A percentile compares a stretch with the other conserved stretches of the same genome.
Evolutionary conservation across 164 flowering plant species (phyloP).

Genomic region (Amborella trichopoda): DNA sequence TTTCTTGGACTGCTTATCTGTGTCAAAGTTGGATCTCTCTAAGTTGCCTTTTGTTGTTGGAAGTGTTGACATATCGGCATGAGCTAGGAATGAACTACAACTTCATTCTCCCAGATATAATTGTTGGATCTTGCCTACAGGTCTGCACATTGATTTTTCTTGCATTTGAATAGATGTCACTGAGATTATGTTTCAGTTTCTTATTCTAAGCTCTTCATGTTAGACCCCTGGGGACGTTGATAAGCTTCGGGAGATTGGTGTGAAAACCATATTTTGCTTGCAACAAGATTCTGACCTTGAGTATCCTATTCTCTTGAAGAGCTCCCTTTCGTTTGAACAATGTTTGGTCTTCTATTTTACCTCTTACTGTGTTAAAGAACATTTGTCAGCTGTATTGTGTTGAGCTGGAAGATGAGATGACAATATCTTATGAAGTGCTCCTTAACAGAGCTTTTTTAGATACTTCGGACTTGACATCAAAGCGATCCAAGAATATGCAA

Average conservation of each 20-base stretch:
- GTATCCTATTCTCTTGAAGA: constrained; percentile 44
- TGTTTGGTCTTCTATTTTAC: too few relatives aligned
- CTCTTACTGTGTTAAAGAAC: too few relatives aligned
- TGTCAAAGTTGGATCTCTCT: too few relatives aligned
- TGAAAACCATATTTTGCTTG: constrained; percentile 86
- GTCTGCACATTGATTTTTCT: constrained; percentile 16
- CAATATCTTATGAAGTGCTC: too few relatives aligned
- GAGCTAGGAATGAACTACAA: constrained; percentile 95
- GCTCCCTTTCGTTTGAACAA: neutral
- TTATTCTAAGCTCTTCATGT: constrained; percentile 1
- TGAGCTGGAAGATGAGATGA: neutral
- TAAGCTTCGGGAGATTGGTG: constrained; percentile 79
- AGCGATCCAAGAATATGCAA: constrained; percentile 67
- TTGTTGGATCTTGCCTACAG: constrained; percentile 98
- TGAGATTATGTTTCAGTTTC: neutral
- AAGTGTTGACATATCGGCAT: constrained; percentile 93
- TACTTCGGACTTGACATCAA: constrained; percentile 79
- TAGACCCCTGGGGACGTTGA: constrained; percentile 92
- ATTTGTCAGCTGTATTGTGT: too few relatives aligned
- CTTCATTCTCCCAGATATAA: constrained; percentile 82
- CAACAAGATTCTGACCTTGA: constrained; percentile 93
- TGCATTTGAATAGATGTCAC: neutral
- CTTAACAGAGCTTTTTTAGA: constrained; percentile 39
- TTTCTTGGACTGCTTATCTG: too few relatives aligned
- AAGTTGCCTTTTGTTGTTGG: too few relatives aligned